Evolutionary conservation across 2,329 filamentous ascomycete species (phyloP), one percentile per base, ranked within the genome.

Genomic region (Calonectria naviculata): DNA sequence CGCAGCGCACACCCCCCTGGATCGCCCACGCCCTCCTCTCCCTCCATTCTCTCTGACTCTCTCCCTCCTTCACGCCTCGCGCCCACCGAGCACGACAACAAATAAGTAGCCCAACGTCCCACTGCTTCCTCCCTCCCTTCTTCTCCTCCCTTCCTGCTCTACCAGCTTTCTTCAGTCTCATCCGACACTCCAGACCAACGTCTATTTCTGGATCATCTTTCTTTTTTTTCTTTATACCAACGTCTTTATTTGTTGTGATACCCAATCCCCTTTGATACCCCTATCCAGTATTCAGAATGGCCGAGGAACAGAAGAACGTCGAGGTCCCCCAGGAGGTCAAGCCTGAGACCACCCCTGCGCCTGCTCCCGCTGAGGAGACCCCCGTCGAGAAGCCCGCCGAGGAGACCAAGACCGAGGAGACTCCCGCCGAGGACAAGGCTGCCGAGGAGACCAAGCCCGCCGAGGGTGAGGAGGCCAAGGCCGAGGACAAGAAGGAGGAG

Each of bases 231-330:
- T 84, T 83, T 81, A 83, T 83, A 82, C 81, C 80, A 80, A 79
- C 78, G 78, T 80, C 82, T 83, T 83, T 84, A 80, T 82, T 83
- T 84, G 80, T 85, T 85, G 85, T 87, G 87, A 88, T 89, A 88
- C 87, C 86, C 86, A 82, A 75, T 76, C 71, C 78, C 80, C 81
- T 84, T 83, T 81, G 79, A 82, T 80, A 84, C 82, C 80, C 78
- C 76, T 42, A 56, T 56, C 73, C 81, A 82, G 81, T 80, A 81
- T 81, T 83, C 87, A 89, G 80, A 88, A 94, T 94, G 93, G 91
- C 93, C 86, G 93, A 94, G 81, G 88, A 87, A 84, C 89, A 91
- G 85, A 94, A 95, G 87, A 89, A 92, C 82, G 87, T 89, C 79
- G 91, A 92, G 83, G 86, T 87, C 83, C 82, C 87, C 76, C 79